phyloP scores from a whole-genome alignment of 495 filamentous ascomycete species.

The Annulohypoxylon maeteangense region DNA sequence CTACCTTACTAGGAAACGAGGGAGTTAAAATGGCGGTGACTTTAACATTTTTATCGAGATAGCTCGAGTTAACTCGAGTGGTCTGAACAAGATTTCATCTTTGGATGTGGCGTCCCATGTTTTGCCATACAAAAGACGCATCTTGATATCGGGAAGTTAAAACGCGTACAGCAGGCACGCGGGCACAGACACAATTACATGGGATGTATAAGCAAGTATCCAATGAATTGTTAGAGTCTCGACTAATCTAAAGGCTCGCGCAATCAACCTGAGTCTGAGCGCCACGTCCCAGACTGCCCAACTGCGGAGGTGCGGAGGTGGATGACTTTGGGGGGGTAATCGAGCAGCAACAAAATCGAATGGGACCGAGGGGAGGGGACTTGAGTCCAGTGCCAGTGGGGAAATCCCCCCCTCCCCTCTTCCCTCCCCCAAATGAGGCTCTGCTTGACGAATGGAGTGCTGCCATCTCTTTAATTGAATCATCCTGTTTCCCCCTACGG shows the following conservation, averaged over 20 bases:
- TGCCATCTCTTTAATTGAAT: not conserved
- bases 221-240: constrained; percentile 19
- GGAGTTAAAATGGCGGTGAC: constrained; percentile 32
- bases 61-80: constrained; percentile 17
- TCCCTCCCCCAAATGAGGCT: constrained; percentile 26
- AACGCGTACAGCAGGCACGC: constrained; percentile 11
- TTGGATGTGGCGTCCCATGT: constrained; percentile 31
- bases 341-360: not conserved
- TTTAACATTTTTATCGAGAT: constrained; percentile 37
- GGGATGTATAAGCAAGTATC: constrained; percentile 23
- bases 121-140: constrained; percentile 20
- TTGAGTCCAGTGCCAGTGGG: not conserved
- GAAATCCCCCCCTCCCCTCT: not conserved
- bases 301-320: constrained; percentile 1
- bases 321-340: constrained; percentile 4
- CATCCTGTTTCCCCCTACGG: constrained; percentile 4
- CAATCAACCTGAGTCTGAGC: constrained; percentile 5
- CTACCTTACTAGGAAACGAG: constrained; percentile 13
- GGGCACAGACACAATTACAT: not conserved
- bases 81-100: constrained; percentile 15
- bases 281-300: constrained; percentile 10
- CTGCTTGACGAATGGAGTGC: constrained; percentile 8
- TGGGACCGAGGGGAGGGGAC: constrained; percentile 3
- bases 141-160: constrained; percentile 32
- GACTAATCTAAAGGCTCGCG: constrained; percentile 4